Conservation (phyloP, 177 flowering plant genomes). For the Vitis hybrid region DNA sequence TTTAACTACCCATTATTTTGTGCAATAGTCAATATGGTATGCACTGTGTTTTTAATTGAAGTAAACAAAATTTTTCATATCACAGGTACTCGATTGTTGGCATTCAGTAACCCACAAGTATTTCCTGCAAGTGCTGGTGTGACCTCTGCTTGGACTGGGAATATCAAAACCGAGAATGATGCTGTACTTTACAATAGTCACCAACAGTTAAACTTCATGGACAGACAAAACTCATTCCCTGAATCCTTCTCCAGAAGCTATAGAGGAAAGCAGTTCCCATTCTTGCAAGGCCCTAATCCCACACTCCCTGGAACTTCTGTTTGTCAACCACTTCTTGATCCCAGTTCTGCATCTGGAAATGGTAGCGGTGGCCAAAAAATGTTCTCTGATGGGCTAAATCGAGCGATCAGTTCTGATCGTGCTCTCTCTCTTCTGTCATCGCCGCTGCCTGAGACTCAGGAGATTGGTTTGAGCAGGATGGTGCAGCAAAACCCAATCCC, state of each 20-base stretch:
- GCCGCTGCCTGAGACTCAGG: conserved; percentile 33
- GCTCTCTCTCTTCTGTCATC: conserved; percentile 91
- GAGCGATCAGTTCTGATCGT: conserved; percentile 28
- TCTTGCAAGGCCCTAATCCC: conserved; percentile 25
- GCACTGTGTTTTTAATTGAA: neutral
- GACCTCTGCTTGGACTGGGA: conserved; percentile 40
- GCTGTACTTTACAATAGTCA: conserved; percentile 25
- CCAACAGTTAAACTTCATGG: conserved; percentile 27
- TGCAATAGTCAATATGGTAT: neutral
- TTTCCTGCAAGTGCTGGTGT: conserved; percentile 28
- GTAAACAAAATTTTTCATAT: neutral
- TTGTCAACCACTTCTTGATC: conserved; percentile 23
- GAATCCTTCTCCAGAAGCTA: conserved; percentile 34
- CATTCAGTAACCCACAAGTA: conserved; percentile 39
- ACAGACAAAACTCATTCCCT: conserved; percentile 29
- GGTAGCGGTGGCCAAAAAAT: conserved; percentile 21
- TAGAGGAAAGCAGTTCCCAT: conserved; percentile 53
- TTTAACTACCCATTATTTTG: neutral
- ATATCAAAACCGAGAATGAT: conserved; percentile 47
- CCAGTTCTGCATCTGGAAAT: conserved; percentile 12
- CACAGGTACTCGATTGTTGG: conserved; percentile 46
- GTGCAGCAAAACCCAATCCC: conserved; percentile 19
- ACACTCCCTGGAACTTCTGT: conserved; percentile 16
- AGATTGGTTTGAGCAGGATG: conserved; percentile 31
- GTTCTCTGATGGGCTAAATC: conserved; percentile 23